Evolutionary conservation across 257 asterid genomes (phyloP).

Genomic region (Henckelia pumila): DNA sequence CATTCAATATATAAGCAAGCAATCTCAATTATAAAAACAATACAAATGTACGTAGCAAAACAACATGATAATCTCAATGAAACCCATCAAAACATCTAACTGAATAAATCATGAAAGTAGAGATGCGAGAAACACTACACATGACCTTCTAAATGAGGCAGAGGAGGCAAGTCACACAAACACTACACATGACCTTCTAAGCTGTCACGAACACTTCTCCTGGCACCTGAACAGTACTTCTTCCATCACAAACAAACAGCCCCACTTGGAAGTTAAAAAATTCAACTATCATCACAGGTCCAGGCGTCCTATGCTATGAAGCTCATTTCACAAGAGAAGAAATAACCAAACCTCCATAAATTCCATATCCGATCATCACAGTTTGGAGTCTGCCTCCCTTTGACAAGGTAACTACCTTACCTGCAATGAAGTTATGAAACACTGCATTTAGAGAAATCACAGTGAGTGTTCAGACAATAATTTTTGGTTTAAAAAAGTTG

Average conservation of each 20-base stretch:
- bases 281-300: not conserved
- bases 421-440: constrained; percentile 10
- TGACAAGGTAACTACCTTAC: not conserved
- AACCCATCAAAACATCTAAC: no score
- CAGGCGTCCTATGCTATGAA: not conserved
- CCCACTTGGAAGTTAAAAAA: not conserved
- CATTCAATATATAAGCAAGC: no score
- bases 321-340: constrained; percentile 4
- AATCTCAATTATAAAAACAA: no score
- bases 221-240: not conserved
- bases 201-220: not conserved
- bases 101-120: no score
- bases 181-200: not conserved
- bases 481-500: not conserved
- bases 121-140: no score
- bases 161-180: not conserved
- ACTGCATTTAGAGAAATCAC: not conserved
- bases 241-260: not conserved
- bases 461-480: not conserved
- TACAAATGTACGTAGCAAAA: no score
- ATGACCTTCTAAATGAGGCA: not conserved
- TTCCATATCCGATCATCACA: not conserved
- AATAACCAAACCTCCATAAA: constrained; percentile 10
- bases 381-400: not conserved
- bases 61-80: no score